A percentile compares a stretch with the other conserved stretches of the same genome.
phyloP scores from a whole-genome alignment of 73 alveolate species.

The Tetrahymena borealis region DNA sequence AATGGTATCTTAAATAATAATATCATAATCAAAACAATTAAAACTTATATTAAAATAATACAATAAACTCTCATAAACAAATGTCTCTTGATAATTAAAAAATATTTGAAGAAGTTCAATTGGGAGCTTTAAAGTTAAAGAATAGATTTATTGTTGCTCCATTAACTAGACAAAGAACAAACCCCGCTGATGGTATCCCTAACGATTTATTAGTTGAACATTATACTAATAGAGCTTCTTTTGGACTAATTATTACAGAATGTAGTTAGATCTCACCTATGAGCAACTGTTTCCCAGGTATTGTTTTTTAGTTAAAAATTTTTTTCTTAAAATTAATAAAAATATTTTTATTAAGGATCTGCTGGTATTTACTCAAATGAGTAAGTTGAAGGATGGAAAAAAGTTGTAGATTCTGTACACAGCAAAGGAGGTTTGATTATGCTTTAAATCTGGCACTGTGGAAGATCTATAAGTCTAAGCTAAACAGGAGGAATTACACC shows the following conservation, averaged over 20 bases:
- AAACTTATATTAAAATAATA: too few relatives aligned
- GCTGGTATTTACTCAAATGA: slow-evolving; percentile 39
- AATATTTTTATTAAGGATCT: slow-evolving; percentile 43
- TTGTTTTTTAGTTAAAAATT: neutral
- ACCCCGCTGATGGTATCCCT: slow-evolving; percentile 30
- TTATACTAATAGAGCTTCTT: slow-evolving; percentile 28
- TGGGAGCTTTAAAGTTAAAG: slow-evolving; percentile 23
- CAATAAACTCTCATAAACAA: too few relatives aligned
- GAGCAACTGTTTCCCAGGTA: slow-evolving; percentile 39
- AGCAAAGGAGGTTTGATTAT: slow-evolving; percentile 28
- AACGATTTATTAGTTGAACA: slow-evolving; percentile 18
- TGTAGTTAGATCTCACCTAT: slow-evolving; percentile 20
- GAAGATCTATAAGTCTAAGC: slow-evolving; percentile 21
- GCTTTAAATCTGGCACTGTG: slow-evolving; percentile 39
- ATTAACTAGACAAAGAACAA: slow-evolving; percentile 44
- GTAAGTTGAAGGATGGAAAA: slow-evolving; percentile 38
- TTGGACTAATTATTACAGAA: slow-evolving; percentile 40
- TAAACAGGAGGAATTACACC: slow-evolving; percentile 11
- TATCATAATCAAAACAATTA: neutral
- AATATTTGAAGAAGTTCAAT: slow-evolving; percentile 1
- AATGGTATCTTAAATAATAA: neutral
- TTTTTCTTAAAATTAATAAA: neutral
- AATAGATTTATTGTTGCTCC: slow-evolving; percentile 52
- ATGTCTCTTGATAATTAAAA: neutral
- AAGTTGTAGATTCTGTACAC: slow-evolving; percentile 28